Percentiles rank a stretch among this genome's conserved stretches.
Conservation (phyloP, 2,329 filamentous ascomycete genomes). For the Venturia aucupariae region DNA sequence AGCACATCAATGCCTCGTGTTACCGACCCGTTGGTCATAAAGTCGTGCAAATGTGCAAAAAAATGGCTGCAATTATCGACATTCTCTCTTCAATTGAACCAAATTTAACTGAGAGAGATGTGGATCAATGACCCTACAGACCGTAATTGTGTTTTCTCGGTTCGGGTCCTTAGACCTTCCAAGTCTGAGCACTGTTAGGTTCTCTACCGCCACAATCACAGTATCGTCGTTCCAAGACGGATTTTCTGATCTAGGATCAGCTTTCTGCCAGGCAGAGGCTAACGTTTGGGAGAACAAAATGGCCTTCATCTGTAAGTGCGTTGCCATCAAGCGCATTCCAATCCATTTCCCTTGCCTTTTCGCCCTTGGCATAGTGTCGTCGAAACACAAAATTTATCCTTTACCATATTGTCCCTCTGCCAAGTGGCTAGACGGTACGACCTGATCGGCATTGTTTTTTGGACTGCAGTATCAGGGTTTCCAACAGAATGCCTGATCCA, state of each 20-base stretch:
- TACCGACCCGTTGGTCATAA: not conserved
- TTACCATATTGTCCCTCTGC: not conserved
- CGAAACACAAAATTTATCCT: not conserved
- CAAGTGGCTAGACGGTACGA: not conserved
- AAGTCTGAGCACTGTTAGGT: not conserved
- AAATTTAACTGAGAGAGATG: not conserved
- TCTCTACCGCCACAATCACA: constrained; percentile 1
- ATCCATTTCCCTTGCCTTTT: not conserved
- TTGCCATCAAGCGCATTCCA: not conserved
- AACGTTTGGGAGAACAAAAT: not conserved
- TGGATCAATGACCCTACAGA: not conserved
- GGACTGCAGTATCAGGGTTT: not conserved
- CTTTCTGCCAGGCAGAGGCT: not conserved
- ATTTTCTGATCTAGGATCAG: not conserved
- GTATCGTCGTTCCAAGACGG: not conserved
- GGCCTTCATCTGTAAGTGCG: not conserved
- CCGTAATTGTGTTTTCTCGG: not conserved
- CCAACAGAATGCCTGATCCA: not conserved
- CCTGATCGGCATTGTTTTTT: not conserved
- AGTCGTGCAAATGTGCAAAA: not conserved
- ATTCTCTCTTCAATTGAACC: not conserved
- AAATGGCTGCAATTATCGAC: not conserved
- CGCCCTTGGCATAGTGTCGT: not conserved
- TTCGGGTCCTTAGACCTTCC: not conserved
- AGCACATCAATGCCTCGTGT: constrained; percentile 1